Evolutionary conservation across 345 rosid genomes (phyloP), one percentile per base, ranked within the genome.

Genomic region (Excoecaria agallocha): DNA sequence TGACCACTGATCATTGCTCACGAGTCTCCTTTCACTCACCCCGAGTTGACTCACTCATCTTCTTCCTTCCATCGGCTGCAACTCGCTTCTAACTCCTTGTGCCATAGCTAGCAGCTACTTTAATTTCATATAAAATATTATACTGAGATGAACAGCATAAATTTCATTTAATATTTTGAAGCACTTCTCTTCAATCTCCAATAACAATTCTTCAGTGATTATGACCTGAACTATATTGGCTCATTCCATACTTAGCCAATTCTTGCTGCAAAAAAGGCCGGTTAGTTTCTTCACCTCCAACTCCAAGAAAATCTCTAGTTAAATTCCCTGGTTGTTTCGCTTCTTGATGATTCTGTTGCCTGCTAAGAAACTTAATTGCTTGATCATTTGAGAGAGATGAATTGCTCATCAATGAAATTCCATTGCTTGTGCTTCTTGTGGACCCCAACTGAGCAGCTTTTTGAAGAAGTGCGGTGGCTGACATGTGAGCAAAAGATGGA

Each of bases 391-490:
- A 56, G 20, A 51, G 59, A 49, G 51, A 39, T 6, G 84, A 68
- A 16, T 73, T 57, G 54, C 43, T 79, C 79, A 79, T 76, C 15
- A 75, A 66, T 37, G 83, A 80, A n/a, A 79, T 78, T 16, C 67
- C 57, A 35, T 51, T 68, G 66, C 74, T 30, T 30, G 30, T 83
- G 84, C 86, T 82, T 78, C 88, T 87, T n/a, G 92, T 90, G 12
- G 93, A 88, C 16, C 97, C 97, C 88, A 89, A 85, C 76, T 92
- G 93, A 11, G 91, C 96, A 3, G 97, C 97, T 80, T 83, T 92
- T 45, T 92, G 97, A 67, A 92, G 69, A 60, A 92, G 85, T n/a
- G 96, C 91, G 13, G 97, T 92, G 30, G 97, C 96, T 24, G 97
- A 90, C 93, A 89, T 87, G 77, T 87, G 84, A 56, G 83, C 73